Evolutionary conservation across 2,329 filamentous ascomycete genomes (phyloP), one percentile per base, ranked within the genome.

Genomic region (Cryphonectria japonica): DNA sequence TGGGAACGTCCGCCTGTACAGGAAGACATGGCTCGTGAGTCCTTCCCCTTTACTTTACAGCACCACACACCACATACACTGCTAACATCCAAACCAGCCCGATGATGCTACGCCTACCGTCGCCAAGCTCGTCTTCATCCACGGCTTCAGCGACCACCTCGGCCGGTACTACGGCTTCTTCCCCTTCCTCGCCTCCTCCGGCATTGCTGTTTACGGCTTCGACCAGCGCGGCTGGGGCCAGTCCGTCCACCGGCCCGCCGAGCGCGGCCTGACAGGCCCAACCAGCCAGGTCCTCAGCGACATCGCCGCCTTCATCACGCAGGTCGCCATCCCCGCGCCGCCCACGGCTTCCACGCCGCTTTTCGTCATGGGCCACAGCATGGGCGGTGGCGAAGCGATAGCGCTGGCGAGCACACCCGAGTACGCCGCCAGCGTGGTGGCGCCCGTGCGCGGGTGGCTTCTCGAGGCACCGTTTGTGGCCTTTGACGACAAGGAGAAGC

Each of bases 141-240:
- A 98, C 82, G 95, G 95, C 77, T 98, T 95, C 85, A 94, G 90
- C 80, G 95, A 97, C 81, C 93, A 97, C 80, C 84, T 92, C 79
- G 90, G 92, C 80, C 88, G 89, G 71, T 97, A 97, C 83, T 87
- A 90, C 78, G 85, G 86, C 69, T 87, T 97, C 77, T 95, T 96
- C 82, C 86, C 89, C 7, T 83, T 82, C 19, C 87, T 98, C 64
- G 91, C 92, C 32, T 82, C 84, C 14, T 86, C 86, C 68, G 93
- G 92, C 73, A 94, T 98, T 76, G 89, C 93, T 77, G 87, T 93
- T 64, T 88, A 92, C 77, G 86, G 89, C 73, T 93, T 95, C 79
- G 95, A 98, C 80, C 95, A 97, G 84, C 90, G 89, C 79, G 94
- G 95, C 79, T 98, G 94, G 94, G 95, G 95, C 72, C 90, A 88